Base-by-base conservation (phyloP, 2,329 filamentous ascomycete species). In the Aspergillus hortae region DNA sequence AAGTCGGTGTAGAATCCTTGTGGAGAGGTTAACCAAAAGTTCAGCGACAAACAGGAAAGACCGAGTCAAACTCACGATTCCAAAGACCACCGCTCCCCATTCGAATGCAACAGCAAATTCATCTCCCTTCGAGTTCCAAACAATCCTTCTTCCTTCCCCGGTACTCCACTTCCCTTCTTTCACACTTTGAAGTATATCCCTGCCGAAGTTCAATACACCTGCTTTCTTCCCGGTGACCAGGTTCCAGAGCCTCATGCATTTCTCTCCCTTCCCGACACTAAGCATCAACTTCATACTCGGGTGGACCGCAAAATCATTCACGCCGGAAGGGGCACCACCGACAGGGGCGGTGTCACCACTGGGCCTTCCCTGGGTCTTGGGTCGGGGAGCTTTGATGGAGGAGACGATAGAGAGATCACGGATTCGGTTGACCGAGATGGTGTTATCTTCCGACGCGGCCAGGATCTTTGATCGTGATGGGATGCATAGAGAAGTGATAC, bases 211-310 rank as follows among this genome's bases (percentile, higher is more conserved):
- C 61, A 99, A 75, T 48, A 96, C 92, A 27, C 92, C 90, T 1
- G 92, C 92, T 75, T 96, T 96, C 76, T 92, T 95, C 14, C 92
- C 94, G 2, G 92, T 97, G 59, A 97, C 91, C 57, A 99, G 71
- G 66, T 99, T 97, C 94, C 94, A 99, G 58, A 97, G 72, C 58
- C 94, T 80, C 89, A 99, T 95, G 65, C 87, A 90, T 58, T 85
- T 86, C 75, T 99, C 94, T 58, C 91, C 91, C 63, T 87, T 90
- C 60, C 90, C 88, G 7, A 97, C 91, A 61, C 85, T 95, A 54
- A 99, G 84, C 89, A 97, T 96, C 46, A 99, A 78, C 75, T 96
- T 97, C 82, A 95, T 90, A 69, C 89, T 95, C 0, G 94, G 92
- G 69, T 99, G 94, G 23, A 99, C 88, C 2, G 92, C 90, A 69